Conservation (phyloP, 225 moss, liverwort and hornwort genomes). For the Bryoerythrophyllum caledonicum region DNA sequence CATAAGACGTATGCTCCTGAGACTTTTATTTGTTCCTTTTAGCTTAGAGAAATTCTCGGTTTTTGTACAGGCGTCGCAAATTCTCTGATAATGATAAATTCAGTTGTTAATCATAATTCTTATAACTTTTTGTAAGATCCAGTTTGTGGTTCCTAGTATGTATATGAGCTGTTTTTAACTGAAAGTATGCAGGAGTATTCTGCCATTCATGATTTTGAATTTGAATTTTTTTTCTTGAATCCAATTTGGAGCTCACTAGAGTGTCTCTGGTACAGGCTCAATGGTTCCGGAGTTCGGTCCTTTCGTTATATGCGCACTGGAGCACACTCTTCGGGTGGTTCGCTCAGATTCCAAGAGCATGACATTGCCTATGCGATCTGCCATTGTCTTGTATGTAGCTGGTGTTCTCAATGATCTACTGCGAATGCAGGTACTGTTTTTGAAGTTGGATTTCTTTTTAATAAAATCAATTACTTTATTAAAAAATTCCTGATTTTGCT, state of each 20-base stretch:
- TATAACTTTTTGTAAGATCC: neutral
- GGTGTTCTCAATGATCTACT: constrained; percentile 67
- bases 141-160: neutral
- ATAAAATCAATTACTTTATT: no score
- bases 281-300: constrained; percentile 76
- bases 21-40: neutral
- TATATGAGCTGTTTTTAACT: constrained; percentile 8
- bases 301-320: constrained; percentile 74
- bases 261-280: constrained; percentile 42
- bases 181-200: constrained; percentile 11
- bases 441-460: no score
- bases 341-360: constrained; percentile 61
- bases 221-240: constrained; percentile 10
- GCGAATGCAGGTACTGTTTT: constrained; percentile 66
- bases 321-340: constrained; percentile 58
- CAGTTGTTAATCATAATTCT: constrained; percentile 2
- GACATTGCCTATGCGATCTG: constrained; percentile 44
- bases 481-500: neutral
- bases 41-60: constrained; percentile 13
- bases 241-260: constrained; percentile 26
- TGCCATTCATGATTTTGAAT: constrained; percentile 8
- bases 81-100: neutral
- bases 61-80: constrained; percentile 7
- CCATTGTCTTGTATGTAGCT: constrained; percentile 72
- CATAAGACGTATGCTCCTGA: neutral